phyloP scores from a whole-genome alignment of 495 filamentous ascomycete genomes.

The Cercophora scortea region DNA sequence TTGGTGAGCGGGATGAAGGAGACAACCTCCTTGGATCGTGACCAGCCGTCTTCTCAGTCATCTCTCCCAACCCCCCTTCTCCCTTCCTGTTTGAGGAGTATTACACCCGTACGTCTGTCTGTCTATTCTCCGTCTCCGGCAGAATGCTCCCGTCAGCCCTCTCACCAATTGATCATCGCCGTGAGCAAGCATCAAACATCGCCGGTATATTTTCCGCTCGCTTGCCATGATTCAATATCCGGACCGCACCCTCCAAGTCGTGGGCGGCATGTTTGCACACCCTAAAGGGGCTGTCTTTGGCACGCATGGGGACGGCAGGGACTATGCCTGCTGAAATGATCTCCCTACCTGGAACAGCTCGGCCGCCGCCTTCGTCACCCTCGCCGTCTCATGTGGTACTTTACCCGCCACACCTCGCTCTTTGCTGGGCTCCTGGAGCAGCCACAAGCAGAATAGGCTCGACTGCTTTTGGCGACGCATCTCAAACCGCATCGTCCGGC shows the following conservation, averaged over 20 bases:
- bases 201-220: slow-evolving; percentile 1
- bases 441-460: slow-evolving; percentile 7
- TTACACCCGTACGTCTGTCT: background rate
- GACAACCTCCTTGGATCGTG: too few species aligned
- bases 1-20: too few species aligned
- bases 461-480: slow-evolving; percentile 8
- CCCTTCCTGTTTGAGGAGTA: background rate
- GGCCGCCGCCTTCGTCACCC: slow-evolving; percentile 2
- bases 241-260: too few species aligned
- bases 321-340: slow-evolving; percentile 11
- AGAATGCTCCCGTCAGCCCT: slow-evolving; percentile 4
- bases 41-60: too few species aligned
- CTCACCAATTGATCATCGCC: background rate
- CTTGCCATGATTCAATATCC: background rate
- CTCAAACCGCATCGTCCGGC: slow-evolving; percentile 16
- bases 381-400: slow-evolving; percentile 19
- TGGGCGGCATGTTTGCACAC: background rate
- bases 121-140: background rate
- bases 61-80: background rate
- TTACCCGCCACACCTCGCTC: slow-evolving; percentile 14
- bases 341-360: slow-evolving; percentile 21
- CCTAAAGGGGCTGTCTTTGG: background rate
- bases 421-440: background rate
- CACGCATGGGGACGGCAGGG: background rate
- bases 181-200: slow-evolving; percentile 10